Evolutionary conservation across 176 grass and related monocot species (phyloP), one percentile per base, ranked within the genome.

Genomic region (Cenchrus purpureus): DNA sequence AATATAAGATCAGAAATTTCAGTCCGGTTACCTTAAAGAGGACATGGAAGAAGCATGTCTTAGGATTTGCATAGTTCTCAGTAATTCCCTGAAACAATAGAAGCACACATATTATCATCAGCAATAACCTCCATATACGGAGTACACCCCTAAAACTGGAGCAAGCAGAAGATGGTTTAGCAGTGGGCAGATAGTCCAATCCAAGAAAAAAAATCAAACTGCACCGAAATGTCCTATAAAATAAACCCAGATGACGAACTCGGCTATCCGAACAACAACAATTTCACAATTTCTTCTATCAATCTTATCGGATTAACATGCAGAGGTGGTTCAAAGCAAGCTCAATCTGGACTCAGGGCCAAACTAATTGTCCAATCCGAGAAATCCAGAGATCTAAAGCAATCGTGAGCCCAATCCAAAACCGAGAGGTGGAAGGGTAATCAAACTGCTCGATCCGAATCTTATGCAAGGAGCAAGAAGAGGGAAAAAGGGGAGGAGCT

Each of bases 21-120:
- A 71, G 10, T 12, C 4, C 12, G 20, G 34, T 68, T 63, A 94
- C 95, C 95, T 97, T 97, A 84, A 97, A 97, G 57, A 97, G 59
- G 14, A 94, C 95, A 88, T 97, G 95, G 88, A 97, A 97, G 67
- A 97, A 85, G 79, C 92, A 97, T 37, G 92, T 97, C 78, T 88
- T 93, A 2, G 95, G 95, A 74, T 93, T 97, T 4, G 95, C 78
- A 86, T 94, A 97, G 58, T 94, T 97, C 84, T 97, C 92, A 76
- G 70, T 84, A 48, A 88, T n/a, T 78, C 5, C 43, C 95, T 97
- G 74, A 20, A 86, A 74, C 58, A 55, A 46, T 14, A 87, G 56
- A 71, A 76, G 29, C 28, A 76, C 28, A 76, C 42, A 61, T 9
- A 68, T 59, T 75, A 81, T 4, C 25, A 86, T 63, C 29, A 73